phyloP scores from a whole-genome alignment of 495 filamentous ascomycete genomes.

The Lophium mytilinum region DNA sequence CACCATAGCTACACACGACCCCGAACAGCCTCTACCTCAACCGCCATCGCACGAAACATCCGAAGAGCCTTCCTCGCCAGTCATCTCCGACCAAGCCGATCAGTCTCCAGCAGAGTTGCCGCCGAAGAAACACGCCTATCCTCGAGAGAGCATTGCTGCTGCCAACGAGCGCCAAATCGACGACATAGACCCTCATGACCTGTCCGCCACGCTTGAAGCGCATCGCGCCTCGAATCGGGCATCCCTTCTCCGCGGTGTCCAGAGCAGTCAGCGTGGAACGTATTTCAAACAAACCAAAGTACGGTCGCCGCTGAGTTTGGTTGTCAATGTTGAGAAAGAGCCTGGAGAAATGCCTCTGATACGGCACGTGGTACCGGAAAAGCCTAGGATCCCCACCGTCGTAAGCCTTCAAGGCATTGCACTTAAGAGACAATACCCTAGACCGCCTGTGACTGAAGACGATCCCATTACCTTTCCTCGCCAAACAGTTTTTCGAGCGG shows the following conservation, averaged over 20 bases:
- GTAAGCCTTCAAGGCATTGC: no score
- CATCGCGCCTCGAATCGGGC: conserved; percentile 44
- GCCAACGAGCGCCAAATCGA: conserved; percentile 3
- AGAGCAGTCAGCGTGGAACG: background rate
- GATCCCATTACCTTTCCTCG: no score
- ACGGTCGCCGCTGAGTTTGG: background rate
- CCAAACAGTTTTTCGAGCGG: no score
- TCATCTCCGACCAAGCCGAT: no score
- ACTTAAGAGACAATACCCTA: no score
- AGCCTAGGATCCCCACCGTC: no score
- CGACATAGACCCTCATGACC: conserved; percentile 25
- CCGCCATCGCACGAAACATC: background rate
- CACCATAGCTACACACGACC: background rate
- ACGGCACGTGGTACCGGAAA: no score
- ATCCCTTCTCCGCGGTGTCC: conserved; percentile 34
- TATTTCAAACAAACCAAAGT: background rate
- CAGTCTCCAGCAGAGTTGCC: no score
- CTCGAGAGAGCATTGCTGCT: background rate
- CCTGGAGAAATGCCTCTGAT: no score
- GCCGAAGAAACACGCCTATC: no score
- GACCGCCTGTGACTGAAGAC: no score
- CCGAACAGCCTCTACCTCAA: background rate
- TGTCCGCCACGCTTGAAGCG: conserved; percentile 42
- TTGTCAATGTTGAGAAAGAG: no score
- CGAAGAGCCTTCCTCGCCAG: background rate